These are phyloP conservation scores for Pythium aphanidermatum DNA, from an alignment of 352 stramenopile species.

Conservation along the genomic window DNA sequence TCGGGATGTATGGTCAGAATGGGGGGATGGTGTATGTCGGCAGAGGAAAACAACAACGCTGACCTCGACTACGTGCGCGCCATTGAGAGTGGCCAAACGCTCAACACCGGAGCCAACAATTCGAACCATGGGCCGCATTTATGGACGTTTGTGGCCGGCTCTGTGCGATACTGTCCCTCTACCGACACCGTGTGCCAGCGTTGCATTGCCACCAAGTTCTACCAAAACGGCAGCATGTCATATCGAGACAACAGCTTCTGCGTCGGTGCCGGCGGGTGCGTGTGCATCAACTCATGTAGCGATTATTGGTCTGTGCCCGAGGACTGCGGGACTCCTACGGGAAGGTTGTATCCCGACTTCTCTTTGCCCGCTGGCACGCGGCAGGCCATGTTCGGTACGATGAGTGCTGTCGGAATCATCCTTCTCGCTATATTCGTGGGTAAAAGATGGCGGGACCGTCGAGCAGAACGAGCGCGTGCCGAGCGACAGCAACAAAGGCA, in stretches of 20 bases:
- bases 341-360: background rate
- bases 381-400: too few species aligned
- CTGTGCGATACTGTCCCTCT: conserved; percentile 3
- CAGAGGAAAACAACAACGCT: background rate
- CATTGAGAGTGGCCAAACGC: background rate
- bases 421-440: background rate
- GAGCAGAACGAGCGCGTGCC: background rate
- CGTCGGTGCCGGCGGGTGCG: conserved; percentile 2
- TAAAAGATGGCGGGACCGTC: too few species aligned
- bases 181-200: background rate
- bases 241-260: conserved; percentile 11
- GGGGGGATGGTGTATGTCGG: background rate
- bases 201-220: background rate
- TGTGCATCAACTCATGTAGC: conserved; percentile 7
- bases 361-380: too few species aligned
- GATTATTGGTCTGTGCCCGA: background rate
- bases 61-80: background rate
- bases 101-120: background rate
- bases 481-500: background rate
- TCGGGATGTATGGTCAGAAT: conserved; percentile 2
- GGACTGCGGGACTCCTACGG: background rate
- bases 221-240: background rate
- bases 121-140: background rate
- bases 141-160: conserved; percentile 4
- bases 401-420: background rate